Percentiles rank a stretch among this genome's conserved stretches.
These are phyloP conservation scores for Cryphonectria radicalis DNA, from an alignment of 2,329 filamentous ascomycete genomes.

Conservation along the genomic window DNA sequence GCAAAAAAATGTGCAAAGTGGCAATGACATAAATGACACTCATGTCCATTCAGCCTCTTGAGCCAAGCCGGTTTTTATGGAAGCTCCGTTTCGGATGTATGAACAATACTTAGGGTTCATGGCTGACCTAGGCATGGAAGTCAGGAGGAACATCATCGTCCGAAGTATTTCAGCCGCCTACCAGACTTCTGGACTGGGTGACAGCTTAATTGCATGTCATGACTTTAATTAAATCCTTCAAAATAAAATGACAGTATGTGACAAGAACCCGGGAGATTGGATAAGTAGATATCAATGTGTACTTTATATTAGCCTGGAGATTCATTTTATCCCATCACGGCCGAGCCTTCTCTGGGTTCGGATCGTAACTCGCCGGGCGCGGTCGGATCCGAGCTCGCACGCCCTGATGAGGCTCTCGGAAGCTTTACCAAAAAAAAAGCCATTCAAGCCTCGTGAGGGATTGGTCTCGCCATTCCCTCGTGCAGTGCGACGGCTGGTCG, in stretches of 20 bases:
- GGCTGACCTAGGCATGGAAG: neutral
- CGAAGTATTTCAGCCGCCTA: conserved; percentile 14
- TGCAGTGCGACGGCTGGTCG: neutral
- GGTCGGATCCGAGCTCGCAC: neutral
- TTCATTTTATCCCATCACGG: neutral
- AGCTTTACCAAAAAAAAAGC: neutral
- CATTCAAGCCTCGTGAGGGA: neutral
- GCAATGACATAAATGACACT: neutral
- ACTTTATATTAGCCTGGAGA: neutral
- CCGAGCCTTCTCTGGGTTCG: neutral
- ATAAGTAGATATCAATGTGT: neutral
- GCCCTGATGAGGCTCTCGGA: conserved; percentile 2
- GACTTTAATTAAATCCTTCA: neutral
- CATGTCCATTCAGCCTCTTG: neutral
- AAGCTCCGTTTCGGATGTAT: conserved; percentile 14
- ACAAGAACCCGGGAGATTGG: neutral
- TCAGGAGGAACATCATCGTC: conserved; percentile 16
- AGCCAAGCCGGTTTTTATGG: neutral
- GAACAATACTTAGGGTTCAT: conserved; percentile 1
- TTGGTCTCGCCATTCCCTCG: neutral
- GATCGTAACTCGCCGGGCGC: neutral
- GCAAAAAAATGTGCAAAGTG: neutral
- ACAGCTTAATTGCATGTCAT: neutral
- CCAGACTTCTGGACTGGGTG: neutral
- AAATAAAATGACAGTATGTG: neutral